Percentiles rank a stretch among this genome's conserved stretches.
Evolutionary conservation across 805 yeast species (phyloP).

Genomic region (Wickerhamiella sorbophila): DNA sequence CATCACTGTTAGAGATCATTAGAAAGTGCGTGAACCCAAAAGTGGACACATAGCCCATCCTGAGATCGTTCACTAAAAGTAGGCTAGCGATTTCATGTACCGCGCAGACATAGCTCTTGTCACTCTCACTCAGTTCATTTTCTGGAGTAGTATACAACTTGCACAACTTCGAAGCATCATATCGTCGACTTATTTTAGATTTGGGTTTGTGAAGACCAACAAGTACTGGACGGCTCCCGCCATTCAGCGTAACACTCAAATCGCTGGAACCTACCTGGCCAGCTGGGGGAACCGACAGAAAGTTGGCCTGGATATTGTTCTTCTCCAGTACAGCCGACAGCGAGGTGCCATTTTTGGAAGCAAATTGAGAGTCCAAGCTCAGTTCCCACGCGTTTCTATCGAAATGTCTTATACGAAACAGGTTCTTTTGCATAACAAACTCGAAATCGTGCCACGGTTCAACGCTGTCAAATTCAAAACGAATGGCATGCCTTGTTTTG

Average conservation of each 20-base stretch:
- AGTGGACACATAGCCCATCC: conserved; percentile 15
- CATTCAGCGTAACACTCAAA: conserved; percentile 3
- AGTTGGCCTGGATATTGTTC: conserved; percentile 5
- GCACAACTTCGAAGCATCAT: conserved; percentile 2
- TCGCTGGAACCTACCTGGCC: conserved; percentile 8
- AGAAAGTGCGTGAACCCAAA: conserved; percentile 13
- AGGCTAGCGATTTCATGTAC: conserved; percentile 10
- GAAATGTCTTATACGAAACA: neutral
- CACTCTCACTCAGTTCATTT: neutral
- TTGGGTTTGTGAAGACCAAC: neutral
- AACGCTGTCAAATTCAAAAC: conserved; percentile 2
- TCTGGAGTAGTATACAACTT: neutral
- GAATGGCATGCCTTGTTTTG: neutral
- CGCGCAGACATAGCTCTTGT: neutral
- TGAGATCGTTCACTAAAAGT: conserved; percentile 14
- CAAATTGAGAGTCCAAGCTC: neutral
- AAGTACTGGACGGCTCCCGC: neutral
- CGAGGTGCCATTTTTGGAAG: neutral
- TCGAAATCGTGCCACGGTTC: conserved; percentile 4
- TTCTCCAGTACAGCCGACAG: conserved; percentile 7
- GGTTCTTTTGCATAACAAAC: neutral
- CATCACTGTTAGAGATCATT: conserved; percentile 1
- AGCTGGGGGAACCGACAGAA: conserved; percentile 1
- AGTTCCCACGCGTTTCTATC: neutral
- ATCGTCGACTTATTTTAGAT: neutral